phyloP scores from a whole-genome alignment of 2,329 filamentous ascomycete genomes.

The Fusarium buharicum region DNA sequence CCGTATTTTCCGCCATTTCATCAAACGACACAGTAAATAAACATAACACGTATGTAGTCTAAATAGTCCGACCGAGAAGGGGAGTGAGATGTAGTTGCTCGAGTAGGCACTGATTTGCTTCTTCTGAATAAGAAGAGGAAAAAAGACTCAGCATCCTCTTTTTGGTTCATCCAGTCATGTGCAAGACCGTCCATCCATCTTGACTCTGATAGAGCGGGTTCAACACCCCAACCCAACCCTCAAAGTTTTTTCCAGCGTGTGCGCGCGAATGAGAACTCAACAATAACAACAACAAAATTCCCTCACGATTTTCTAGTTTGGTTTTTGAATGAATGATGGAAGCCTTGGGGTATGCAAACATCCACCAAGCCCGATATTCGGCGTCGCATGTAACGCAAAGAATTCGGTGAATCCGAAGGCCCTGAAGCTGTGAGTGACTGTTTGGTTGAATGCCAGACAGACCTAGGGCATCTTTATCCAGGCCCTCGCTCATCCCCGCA shows the following conservation, averaged over 20 bases:
- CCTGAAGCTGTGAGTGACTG: not conserved
- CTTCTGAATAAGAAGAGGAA: not conserved
- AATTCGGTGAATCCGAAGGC: constrained; percentile 28
- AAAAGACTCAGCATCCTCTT: constrained; percentile 24
- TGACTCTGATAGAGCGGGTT: constrained; percentile 34
- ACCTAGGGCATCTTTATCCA: constrained; percentile 26
- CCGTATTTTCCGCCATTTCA: not conserved
- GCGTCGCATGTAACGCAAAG: not conserved
- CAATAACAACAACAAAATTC: constrained; percentile 27
- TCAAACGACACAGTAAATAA: not conserved
- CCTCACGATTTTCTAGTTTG: constrained; percentile 21
- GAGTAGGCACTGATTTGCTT: constrained; percentile 18
- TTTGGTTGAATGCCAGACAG: constrained; percentile 9
- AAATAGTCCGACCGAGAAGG: constrained; percentile 5
- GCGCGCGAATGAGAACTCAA: constrained; percentile 25
- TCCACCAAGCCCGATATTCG: constrained; percentile 7
- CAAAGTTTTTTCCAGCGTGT: constrained; percentile 16
- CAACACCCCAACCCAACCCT: constrained; percentile 35
- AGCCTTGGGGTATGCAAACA: not conserved
- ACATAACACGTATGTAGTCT: not conserved
- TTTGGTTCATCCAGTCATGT: constrained; percentile 20
- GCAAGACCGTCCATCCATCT: constrained; percentile 38
- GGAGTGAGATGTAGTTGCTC: constrained; percentile 10
- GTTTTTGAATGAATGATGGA: not conserved
- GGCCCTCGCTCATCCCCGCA: constrained; percentile 34